Base-by-base conservation (phyloP, 1,284 basidiomycete genomes). In the Coniophora puteana region DNA sequence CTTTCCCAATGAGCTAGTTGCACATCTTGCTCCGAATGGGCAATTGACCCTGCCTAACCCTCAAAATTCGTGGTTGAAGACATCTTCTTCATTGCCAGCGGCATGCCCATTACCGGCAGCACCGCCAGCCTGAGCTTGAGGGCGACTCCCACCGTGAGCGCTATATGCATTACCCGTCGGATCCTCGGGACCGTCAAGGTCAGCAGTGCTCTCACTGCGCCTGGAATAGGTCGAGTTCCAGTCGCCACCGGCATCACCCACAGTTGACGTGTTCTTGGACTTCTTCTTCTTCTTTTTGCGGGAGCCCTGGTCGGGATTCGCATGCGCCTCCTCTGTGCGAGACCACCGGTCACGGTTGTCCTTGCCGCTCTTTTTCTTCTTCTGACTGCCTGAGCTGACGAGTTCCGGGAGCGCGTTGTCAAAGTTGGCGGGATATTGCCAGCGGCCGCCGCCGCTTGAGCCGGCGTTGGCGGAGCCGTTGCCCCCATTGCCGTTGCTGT, bases 291-390 rank as follows among this genome's bases (percentile, higher is more conserved):
- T 74, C 59, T 69, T 72, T 52, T 63, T 67, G 41, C 61, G 53
- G n/a, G n/a, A n/a, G 38, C 67, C 68, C 21, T 76, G 73, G 36
- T 74, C 74, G 8, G 73, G 66, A 20, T 74, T 61, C 14, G 67
- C 70, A 53, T 88, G 84, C 30, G 87, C 87, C 60, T 90, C 87
- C 62, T 89, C 85, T 27, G 87, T 89, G 58, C 83, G 72, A 46
- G 81, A 85, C 82, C 83, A 90, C 40, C 88, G 69, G 53, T 90
- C 87, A 63, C 89, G 89, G 75, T 87, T 89, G n/a, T n/a, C n/a
- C n/a, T n/a, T n/a, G n/a, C n/a, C n/a, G n/a, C n/a, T n/a, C 43
- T 77, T 75, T 56, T 82, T 83, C 62, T 78, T 76, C 59, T 72
- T 76, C 63, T 74, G 78, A 53, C 72, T 74, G 13, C 36, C 48